Conservation (phyloP, 306 rosid genomes). For the Castanopsis chinensis region DNA sequence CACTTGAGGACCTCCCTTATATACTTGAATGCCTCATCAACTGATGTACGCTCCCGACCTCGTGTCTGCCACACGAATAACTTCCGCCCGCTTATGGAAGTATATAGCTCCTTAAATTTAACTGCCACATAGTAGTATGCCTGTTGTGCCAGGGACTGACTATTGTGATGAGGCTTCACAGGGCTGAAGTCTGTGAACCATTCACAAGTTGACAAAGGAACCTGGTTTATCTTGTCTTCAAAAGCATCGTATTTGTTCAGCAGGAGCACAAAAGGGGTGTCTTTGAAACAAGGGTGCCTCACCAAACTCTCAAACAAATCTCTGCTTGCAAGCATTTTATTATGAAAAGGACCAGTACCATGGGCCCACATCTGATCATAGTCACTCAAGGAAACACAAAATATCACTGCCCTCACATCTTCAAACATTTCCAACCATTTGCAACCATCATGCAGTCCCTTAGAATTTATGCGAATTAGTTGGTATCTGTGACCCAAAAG, state of each 20-base stretch:
- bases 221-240: conserved; percentile 67
- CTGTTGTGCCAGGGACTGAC: conserved; percentile 70
- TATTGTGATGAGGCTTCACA: conserved; percentile 57
- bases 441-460: conserved; percentile 79
- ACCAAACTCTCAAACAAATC: conserved; percentile 80
- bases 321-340: conserved; percentile 73
- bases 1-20: conserved; percentile 77
- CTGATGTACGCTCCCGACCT: conserved; percentile 61
- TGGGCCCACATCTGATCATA: conserved; percentile 67
- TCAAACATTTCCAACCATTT: conserved; percentile 94
- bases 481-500: conserved; percentile 57
- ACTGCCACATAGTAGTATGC: conserved; percentile 73
- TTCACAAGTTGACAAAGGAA: conserved; percentile 72
- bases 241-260: conserved; percentile 77
- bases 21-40: conserved; percentile 75
- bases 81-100: conserved; percentile 54
- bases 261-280: conserved; percentile 71
- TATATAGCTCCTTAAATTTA: conserved; percentile 83
- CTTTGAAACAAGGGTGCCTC: conserved; percentile 66
- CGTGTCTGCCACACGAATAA: conserved; percentile 70
- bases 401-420: conserved; percentile 72
- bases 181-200: conserved; percentile 85
- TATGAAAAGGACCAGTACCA: conserved; percentile 40
- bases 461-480: conserved; percentile 69
- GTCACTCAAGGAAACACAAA: conserved; percentile 82